Conservation (phyloP, 2,329 filamentous ascomycete species). For the Pseudocercospora vitis region DNA sequence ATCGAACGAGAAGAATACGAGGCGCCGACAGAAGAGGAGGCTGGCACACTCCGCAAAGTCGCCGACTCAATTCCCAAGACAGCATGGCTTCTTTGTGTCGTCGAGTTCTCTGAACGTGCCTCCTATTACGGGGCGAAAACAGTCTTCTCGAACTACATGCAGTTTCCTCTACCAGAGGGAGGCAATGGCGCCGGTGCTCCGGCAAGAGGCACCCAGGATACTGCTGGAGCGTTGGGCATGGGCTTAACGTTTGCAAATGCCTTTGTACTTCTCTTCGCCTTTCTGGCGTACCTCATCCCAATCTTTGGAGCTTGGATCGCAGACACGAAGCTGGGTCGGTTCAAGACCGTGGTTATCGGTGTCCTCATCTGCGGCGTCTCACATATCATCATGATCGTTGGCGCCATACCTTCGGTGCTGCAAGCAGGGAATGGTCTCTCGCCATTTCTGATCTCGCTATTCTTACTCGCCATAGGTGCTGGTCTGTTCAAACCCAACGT, state of each 20-base stretch:
- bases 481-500: constrained; percentile 82
- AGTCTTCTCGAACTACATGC: constrained; percentile 62
- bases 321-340: constrained; percentile 29
- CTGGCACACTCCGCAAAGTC: constrained; percentile 36
- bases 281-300: constrained; percentile 60
- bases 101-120: constrained; percentile 62
- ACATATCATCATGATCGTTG: constrained; percentile 28
- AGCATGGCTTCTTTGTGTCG: constrained; percentile 57
- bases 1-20: constrained; percentile 29
- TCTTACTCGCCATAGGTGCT: constrained; percentile 56
- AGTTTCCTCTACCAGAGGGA: constrained; percentile 56
- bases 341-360: constrained; percentile 27
- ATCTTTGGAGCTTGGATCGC: constrained; percentile 39
- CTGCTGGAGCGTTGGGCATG: constrained; percentile 59
- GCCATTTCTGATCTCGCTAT: constrained; percentile 61
- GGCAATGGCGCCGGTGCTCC: constrained; percentile 41
- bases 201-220: constrained; percentile 35
- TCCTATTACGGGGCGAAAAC: constrained; percentile 60
- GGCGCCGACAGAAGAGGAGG: constrained; percentile 51
- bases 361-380: constrained; percentile 28
- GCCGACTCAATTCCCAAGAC: constrained; percentile 40
- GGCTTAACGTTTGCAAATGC: constrained; percentile 57
- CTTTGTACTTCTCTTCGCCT: constrained; percentile 55
- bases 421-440: constrained; percentile 25
- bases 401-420: constrained; percentile 28